phyloP scores from a whole-genome alignment of 352 stramenopile species.

The Elongisporangium anandrum region DNA sequence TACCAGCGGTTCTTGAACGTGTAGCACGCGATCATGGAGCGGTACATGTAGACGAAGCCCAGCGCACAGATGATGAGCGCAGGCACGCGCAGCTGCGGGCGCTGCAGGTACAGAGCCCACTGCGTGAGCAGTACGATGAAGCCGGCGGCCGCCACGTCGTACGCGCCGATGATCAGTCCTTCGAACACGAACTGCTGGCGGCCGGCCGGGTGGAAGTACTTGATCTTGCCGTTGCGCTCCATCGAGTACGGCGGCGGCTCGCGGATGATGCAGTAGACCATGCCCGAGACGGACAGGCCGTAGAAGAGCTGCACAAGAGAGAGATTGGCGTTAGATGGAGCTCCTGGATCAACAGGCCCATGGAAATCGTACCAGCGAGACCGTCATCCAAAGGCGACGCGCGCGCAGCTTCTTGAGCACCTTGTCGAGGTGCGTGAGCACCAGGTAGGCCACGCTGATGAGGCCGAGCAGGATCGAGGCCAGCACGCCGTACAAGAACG shows the following conservation, averaged over 20 bases:
- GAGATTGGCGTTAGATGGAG: not conserved
- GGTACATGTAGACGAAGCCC: conserved; percentile 82
- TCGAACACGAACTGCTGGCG: conserved; percentile 83
- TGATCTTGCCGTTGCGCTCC: conserved; percentile 78
- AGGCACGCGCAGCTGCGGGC: conserved; percentile 43
- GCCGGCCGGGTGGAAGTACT: conserved; percentile 83
- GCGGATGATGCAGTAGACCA: conserved; percentile 90
- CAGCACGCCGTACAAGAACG: conserved; percentile 49
- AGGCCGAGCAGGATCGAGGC: conserved; percentile 22
- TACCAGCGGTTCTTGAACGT: conserved; percentile 89
- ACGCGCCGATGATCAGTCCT: conserved; percentile 71
- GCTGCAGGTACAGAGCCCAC: conserved; percentile 75
- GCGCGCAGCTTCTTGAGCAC: conserved; percentile 67
- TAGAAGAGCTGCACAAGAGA: conserved; percentile 61
- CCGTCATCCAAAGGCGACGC: conserved; percentile 85
- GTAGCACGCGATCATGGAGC: conserved; percentile 79
- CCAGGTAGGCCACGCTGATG: conserved; percentile 44
- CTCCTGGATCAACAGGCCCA: not conserved
- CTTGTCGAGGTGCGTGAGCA: conserved; percentile 64
- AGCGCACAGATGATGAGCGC: conserved; percentile 52
- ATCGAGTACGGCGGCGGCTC: conserved; percentile 68
- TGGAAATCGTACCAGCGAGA: conserved; percentile 50
- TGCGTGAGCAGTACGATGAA: conserved; percentile 81
- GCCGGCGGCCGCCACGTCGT: conserved; percentile 58
- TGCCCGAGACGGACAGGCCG: conserved; percentile 81